Percentiles rank a stretch among this genome's conserved stretches.
Evolutionary conservation across 306 rosid genomes (phyloP).

Genomic region (Castanea sativa): DNA sequence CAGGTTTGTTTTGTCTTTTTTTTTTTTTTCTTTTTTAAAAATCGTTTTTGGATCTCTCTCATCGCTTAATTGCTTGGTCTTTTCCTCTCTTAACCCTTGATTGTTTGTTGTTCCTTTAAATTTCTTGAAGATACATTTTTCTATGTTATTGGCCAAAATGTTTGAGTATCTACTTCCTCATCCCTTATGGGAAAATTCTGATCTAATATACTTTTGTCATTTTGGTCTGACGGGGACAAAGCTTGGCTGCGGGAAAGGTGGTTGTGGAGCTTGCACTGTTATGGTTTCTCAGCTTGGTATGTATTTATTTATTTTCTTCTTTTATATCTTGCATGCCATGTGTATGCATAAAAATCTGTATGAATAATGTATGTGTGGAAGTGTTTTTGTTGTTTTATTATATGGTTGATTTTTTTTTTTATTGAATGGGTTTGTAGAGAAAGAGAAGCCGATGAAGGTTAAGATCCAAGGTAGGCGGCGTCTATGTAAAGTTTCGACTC

Average conservation of each 20-base stretch:
- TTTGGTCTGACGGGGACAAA: slow-evolving; percentile 84
- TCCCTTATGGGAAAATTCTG: slow-evolving; percentile 16
- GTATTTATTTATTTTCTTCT: slow-evolving; percentile 27
- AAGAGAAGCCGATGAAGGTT: slow-evolving; percentile 49
- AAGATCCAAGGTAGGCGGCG: slow-evolving; percentile 75
- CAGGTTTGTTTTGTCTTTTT: slow-evolving; percentile 29
- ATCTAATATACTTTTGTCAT: not conserved
- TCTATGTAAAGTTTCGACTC: slow-evolving; percentile 60
- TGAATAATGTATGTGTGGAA: not conserved
- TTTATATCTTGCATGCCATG: not conserved
- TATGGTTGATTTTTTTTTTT: not conserved
- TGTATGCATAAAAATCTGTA: not conserved
- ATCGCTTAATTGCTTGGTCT: not conserved
- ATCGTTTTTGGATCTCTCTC: not conserved
- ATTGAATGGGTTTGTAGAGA: slow-evolving; percentile 28
- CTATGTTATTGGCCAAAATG: not conserved
- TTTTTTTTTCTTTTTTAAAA: slow-evolving; percentile 4
- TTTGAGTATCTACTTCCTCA: not conserved
- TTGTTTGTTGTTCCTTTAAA: not conserved
- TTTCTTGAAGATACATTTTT: not conserved
- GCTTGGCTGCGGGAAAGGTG: slow-evolving; percentile 98
- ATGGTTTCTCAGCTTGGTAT: slow-evolving; percentile 74
- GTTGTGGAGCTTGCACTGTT: slow-evolving; percentile 99
- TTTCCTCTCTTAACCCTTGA: not conserved
- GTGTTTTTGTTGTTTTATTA: not conserved